These are phyloP conservation scores for Globisporangium perplexum DNA, from an alignment of 352 stramenopile species.

Conservation along the genomic window DNA sequence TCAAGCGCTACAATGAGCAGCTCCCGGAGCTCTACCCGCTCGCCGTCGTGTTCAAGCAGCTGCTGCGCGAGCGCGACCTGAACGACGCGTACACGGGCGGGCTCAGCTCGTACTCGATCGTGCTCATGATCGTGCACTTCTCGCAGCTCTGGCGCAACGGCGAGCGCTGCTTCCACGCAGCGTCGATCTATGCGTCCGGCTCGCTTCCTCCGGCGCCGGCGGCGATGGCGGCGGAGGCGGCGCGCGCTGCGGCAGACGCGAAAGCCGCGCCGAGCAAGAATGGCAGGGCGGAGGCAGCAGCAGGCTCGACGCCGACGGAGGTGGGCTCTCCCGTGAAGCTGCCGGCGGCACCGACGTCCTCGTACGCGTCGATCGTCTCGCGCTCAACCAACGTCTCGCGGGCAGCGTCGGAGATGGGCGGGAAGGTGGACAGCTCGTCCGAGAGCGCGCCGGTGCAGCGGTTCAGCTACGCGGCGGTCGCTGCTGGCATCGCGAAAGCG, in stretches of 20 bases:
- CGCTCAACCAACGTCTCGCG: constrained; percentile 26
- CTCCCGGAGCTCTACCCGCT: constrained; percentile 87
- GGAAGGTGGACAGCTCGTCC: background rate
- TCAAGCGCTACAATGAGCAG: constrained; percentile 76
- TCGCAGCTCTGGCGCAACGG: constrained; percentile 64
- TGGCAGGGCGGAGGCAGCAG: constrained; percentile 7
- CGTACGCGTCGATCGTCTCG: constrained; percentile 56
- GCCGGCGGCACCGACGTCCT: constrained; percentile 24
- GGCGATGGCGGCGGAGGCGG: constrained; percentile 17
- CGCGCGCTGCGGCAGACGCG: constrained; percentile 9
- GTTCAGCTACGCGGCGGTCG: constrained; percentile 72
- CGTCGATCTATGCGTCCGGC: constrained; percentile 60
- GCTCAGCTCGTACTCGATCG: constrained; percentile 89
- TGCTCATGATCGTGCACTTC: constrained; percentile 91
- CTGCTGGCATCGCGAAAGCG: constrained; percentile 52
- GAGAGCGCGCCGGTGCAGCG: constrained; percentile 18
- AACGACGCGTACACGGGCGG: constrained; percentile 91
- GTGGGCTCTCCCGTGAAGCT: constrained; percentile 6
- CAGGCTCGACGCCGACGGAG: constrained; percentile 5
- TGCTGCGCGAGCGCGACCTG: constrained; percentile 83
- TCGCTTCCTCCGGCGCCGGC: constrained; percentile 33
- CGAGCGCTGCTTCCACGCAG: constrained; percentile 41
- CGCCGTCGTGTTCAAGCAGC: constrained; percentile 88
- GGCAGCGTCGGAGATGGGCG: constrained; percentile 17
- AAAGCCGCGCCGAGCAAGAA: background rate